A percentile compares a stretch with the other conserved stretches of the same genome.
Conservation (phyloP, 768 basidiomycete genomes). For the Phylloporus rhodoxanthus region DNA sequence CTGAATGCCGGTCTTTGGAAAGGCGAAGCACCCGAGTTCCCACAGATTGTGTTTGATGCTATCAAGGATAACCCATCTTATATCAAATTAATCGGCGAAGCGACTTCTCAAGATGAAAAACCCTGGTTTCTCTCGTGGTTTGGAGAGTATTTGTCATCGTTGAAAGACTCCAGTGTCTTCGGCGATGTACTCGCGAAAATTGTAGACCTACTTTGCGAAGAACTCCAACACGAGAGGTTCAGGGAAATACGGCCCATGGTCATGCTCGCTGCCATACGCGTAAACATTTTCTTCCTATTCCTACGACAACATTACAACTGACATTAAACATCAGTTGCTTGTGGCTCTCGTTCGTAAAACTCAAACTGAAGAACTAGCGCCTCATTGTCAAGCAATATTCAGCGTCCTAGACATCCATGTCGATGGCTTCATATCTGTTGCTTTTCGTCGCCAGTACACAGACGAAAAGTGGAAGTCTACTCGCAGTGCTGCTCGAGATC, state of each 20-base stretch:
- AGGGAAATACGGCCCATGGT: conserved; percentile 50
- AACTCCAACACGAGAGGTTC: conserved; percentile 75
- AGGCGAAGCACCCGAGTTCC: conserved; percentile 64
- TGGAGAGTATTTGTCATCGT: conserved; percentile 52
- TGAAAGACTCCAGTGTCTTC: conserved; percentile 44
- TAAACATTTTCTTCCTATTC: conserved; percentile 34
- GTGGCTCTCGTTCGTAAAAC: conserved; percentile 30
- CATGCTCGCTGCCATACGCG: conserved; percentile 56
- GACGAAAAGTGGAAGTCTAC: conserved; percentile 38
- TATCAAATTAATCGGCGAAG: conserved; percentile 38
- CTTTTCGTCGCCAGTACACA: conserved; percentile 38
- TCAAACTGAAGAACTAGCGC: conserved; percentile 22
- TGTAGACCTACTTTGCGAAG: conserved; percentile 70
- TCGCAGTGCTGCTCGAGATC: conserved; percentile 36
- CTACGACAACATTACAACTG: conserved; percentile 2
- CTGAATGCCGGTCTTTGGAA: conserved; percentile 59
- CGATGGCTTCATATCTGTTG: conserved; percentile 40
- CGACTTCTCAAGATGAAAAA: conserved; percentile 29
- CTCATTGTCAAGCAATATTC: conserved; percentile 28
- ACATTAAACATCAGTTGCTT: conserved; percentile 27
- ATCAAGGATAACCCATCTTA: conserved; percentile 74
- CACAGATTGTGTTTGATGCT: conserved; percentile 73
- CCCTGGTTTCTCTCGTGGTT: conserved; percentile 62
- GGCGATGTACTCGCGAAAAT: conserved; percentile 69
- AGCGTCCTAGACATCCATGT: conserved; percentile 48